Conservation (phyloP, 345 rosid species). For the Rhizophora mangle region DNA sequence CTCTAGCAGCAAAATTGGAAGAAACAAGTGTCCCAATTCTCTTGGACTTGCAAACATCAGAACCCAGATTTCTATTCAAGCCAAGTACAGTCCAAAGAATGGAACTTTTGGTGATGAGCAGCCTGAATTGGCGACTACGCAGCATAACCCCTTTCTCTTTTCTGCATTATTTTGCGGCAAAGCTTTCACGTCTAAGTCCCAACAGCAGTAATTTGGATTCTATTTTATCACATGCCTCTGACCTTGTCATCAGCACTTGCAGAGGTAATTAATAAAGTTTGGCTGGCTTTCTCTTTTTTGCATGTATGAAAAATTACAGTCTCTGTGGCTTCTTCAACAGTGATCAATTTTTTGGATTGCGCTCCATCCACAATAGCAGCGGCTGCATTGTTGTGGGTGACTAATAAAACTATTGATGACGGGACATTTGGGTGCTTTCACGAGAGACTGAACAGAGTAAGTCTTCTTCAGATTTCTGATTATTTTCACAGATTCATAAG, state of each 20-base stretch:
- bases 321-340: slow-evolving; percentile 14
- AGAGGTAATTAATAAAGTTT: slow-evolving; percentile 24
- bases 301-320: not conserved
- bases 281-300: not conserved
- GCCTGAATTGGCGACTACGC: slow-evolving; percentile 38
- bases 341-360: slow-evolving; percentile 32
- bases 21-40: slow-evolving; percentile 37
- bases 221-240: slow-evolving; percentile 12
- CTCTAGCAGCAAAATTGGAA: slow-evolving; percentile 47
- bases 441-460: slow-evolving; percentile 26
- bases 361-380: slow-evolving; percentile 38
- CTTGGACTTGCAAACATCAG: slow-evolving; percentile 33
- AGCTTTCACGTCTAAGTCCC: slow-evolving; percentile 15
- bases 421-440: slow-evolving; percentile 25
- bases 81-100: slow-evolving; percentile 34
- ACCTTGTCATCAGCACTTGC: slow-evolving; percentile 21
- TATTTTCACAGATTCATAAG: not conserved
- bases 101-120: slow-evolving; percentile 37
- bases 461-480: not conserved
- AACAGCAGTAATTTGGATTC: not conserved
- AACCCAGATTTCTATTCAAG: slow-evolving; percentile 32
- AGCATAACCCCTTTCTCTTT: slow-evolving; percentile 35
- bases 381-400: slow-evolving; percentile 25
- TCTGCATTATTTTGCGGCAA: slow-evolving; percentile 25
- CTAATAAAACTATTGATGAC: slow-evolving; percentile 18